These are phyloP conservation scores for Nasturtium officinale DNA, from an alignment of 345 rosid species.

Conservation along the genomic window DNA sequence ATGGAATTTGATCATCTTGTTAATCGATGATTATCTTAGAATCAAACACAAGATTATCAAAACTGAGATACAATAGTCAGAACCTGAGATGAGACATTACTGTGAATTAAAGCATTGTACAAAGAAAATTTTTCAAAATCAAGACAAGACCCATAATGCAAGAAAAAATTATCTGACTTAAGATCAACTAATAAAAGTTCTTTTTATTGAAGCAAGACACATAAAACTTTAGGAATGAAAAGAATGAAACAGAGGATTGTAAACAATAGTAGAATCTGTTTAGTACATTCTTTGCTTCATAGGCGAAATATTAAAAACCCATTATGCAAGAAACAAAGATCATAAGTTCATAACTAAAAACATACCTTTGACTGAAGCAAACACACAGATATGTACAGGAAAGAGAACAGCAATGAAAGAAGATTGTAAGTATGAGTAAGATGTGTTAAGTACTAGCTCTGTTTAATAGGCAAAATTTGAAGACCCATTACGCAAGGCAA, in stretches of 20 bases:
- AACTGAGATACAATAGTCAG: background rate
- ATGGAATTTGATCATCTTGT: background rate
- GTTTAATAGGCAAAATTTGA: background rate
- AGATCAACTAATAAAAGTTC: background rate
- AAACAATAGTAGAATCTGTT: no score
- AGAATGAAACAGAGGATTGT: background rate
- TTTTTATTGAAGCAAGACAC: background rate
- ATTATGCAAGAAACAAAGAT: background rate
- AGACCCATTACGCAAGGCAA: background rate
- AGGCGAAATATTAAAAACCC: no score
- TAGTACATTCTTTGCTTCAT: no score
- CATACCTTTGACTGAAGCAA: background rate
- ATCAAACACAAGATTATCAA: background rate
- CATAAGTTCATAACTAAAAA: background rate
- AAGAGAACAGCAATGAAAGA: background rate
- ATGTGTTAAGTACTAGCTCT: background rate
- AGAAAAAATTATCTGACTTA: background rate
- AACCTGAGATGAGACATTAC: no score
- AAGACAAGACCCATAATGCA: background rate
- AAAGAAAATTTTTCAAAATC: no score
- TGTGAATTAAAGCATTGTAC: no score
- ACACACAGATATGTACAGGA: background rate
- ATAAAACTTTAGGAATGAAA: background rate
- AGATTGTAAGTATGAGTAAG: background rate
- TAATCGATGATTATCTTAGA: background rate